Percentiles rank a stretch among this genome's conserved stretches.
phyloP scores from a whole-genome alignment of 352 stramenopile species.

The Thraustochytrium sp. region DNA sequence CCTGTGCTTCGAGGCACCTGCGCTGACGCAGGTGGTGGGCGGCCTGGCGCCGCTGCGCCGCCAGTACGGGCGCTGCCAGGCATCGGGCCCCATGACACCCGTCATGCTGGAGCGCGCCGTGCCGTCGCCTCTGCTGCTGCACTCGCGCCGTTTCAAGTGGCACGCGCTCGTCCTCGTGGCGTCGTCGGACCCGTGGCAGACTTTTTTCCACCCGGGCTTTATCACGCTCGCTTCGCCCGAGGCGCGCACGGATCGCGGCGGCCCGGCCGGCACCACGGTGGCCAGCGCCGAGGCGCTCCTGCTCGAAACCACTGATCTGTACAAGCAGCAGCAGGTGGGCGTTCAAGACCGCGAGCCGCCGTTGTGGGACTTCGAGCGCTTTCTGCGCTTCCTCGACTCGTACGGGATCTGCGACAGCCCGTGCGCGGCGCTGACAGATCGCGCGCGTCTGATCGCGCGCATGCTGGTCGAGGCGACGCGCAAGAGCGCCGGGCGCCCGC shows the following conservation, averaged over 20 bases:
- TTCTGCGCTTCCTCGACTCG: conserved; percentile 10
- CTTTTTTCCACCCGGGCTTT: background rate
- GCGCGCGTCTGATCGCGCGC: background rate
- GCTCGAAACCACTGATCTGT: background rate
- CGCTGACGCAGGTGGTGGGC: background rate
- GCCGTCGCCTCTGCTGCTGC: background rate
- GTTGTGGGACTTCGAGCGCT: background rate
- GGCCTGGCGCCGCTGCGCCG: background rate
- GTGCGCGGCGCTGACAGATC: background rate
- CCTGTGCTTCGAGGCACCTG: background rate
- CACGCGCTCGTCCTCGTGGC: conserved; percentile 5
- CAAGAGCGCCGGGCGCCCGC: background rate
- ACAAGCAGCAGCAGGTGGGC: background rate
- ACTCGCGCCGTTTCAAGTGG: background rate
- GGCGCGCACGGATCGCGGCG: background rate
- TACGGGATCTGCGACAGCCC: conserved; percentile 9
- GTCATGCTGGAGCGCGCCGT: conserved; percentile 9
- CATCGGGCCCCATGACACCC: background rate
- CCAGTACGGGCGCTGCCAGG: background rate
- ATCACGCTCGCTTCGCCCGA: background rate
- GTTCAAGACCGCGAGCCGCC: background rate
- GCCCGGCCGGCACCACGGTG: background rate
- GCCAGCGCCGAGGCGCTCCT: background rate
- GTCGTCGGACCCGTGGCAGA: background rate
- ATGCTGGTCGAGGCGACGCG: background rate